A percentile compares a stretch with the other conserved stretches of the same genome.
Evolutionary conservation across 169 alveolate species (phyloP).

Genomic region (Cryptosporidium tyzzeri): DNA sequence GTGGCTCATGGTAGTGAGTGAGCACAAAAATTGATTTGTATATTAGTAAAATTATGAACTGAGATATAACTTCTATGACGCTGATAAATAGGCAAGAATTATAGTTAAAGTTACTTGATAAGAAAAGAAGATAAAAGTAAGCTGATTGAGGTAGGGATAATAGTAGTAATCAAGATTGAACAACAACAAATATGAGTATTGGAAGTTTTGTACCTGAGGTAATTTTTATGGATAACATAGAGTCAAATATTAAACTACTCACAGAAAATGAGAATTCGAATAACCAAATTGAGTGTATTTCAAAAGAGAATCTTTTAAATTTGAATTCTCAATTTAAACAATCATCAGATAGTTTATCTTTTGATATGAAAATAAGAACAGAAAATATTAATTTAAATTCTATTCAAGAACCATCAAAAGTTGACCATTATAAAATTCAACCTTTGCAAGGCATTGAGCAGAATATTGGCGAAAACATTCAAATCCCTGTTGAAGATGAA

Average conservation of each 20-base stretch:
- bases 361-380: background rate
- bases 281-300: slow-evolving; percentile 3
- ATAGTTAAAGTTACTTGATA: slow-evolving; percentile 13
- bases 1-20: background rate
- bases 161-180: background rate
- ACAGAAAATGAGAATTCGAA: background rate
- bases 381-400: background rate
- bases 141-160: slow-evolving; percentile 26
- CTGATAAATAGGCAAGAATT: background rate
- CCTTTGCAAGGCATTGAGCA: background rate
- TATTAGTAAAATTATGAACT: slow-evolving; percentile 8
- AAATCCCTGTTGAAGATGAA: background rate
- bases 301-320: slow-evolving; percentile 20
- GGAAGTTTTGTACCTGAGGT: slow-evolving; percentile 30
- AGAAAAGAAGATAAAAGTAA: slow-evolving; percentile 32
- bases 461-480: slow-evolving; percentile 15
- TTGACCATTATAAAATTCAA: background rate
- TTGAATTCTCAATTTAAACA: slow-evolving; percentile 6
- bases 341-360: background rate
- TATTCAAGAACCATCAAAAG: background rate
- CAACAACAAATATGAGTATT: slow-evolving; percentile 11
- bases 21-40: background rate
- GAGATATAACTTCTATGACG: background rate
- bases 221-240: slow-evolving; percentile 44
- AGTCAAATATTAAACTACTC: background rate